These are phyloP conservation scores for Plasmodium coatneyi DNA, from an alignment of 169 alveolate genomes.

Conservation along the genomic window DNA sequence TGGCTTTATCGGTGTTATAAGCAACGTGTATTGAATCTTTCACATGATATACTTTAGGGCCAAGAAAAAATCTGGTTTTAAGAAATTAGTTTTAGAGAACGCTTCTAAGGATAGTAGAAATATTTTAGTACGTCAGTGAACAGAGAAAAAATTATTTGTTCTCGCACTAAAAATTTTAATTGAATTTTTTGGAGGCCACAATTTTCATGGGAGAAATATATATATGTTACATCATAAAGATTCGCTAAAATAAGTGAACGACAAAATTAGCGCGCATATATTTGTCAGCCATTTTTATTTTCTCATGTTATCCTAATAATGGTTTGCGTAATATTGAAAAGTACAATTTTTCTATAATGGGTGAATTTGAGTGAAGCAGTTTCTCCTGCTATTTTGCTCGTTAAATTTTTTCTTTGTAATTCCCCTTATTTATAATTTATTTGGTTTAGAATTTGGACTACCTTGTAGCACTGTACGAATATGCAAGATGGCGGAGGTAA, in stretches of 20 bases:
- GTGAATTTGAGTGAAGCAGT: neutral
- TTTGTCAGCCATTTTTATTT: neutral
- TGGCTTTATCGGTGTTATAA: neutral
- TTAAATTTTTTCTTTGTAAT: neutral
- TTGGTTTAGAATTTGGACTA: neutral
- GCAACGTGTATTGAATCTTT: neutral
- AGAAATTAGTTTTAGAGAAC: neutral
- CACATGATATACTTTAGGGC: neutral
- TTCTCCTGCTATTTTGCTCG: neutral
- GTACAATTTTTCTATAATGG: neutral
- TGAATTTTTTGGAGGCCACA: neutral
- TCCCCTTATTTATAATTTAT: neutral
- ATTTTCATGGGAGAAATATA: neutral
- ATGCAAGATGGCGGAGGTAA: neutral
- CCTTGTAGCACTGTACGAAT: neutral
- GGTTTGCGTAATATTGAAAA: neutral
- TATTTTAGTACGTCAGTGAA: neutral
- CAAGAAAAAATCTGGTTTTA: neutral
- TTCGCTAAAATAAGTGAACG: neutral
- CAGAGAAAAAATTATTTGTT: neutral
- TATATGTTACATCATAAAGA: neutral
- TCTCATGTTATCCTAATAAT: neutral
- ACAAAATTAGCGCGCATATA: neutral
- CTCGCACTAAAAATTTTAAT: neutral
- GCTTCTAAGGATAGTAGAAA: neutral